These are phyloP conservation scores for Rhamnella rubrinervis DNA, from an alignment of 331 rosid species.

Conservation along the genomic window DNA sequence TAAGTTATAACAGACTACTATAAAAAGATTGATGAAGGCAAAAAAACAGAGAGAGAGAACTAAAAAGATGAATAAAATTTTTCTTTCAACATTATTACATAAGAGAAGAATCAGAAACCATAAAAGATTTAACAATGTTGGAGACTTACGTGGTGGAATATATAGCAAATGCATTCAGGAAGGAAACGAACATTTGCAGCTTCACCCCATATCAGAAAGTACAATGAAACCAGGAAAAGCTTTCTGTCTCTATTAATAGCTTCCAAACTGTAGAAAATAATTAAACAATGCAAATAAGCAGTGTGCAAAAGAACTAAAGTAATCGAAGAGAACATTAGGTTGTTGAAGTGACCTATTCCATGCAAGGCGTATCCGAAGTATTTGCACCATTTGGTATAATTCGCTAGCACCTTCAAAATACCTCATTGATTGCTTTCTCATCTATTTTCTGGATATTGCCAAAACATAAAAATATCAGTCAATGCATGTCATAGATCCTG, in stretches of 20 bases:
- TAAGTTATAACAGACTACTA: no score
- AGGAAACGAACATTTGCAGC: constrained; percentile 99
- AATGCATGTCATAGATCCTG: constrained; percentile 9
- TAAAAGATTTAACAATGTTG: background rate
- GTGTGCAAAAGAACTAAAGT: constrained; percentile 17
- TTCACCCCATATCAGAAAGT: constrained; percentile 98
- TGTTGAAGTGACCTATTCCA: constrained; percentile 78
- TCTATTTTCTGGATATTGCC: constrained; percentile 66
- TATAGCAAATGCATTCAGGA: constrained; percentile 95
- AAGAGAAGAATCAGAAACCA: background rate
- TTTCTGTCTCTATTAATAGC: constrained; percentile 90
- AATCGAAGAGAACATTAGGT: constrained; percentile 27
- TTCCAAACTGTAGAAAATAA: constrained; percentile 61
- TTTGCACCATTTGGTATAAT: constrained; percentile 88
- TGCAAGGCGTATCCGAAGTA: constrained; percentile 74
- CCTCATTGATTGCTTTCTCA: constrained; percentile 79
- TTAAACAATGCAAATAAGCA: constrained; percentile 28
- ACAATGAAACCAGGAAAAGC: constrained; percentile 74
- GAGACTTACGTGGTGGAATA: constrained; percentile 88
- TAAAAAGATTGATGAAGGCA: no score
- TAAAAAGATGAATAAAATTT: background rate
- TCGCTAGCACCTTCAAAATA: constrained; percentile 84
- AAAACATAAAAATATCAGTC: constrained; percentile 3
- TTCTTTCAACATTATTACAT: background rate
- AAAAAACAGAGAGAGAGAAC: no score